A percentile compares a stretch with the other conserved stretches of the same genome.
Evolutionary conservation across 139 green algal genomes (phyloP).

Genomic region (Coelastrella sp.): DNA sequence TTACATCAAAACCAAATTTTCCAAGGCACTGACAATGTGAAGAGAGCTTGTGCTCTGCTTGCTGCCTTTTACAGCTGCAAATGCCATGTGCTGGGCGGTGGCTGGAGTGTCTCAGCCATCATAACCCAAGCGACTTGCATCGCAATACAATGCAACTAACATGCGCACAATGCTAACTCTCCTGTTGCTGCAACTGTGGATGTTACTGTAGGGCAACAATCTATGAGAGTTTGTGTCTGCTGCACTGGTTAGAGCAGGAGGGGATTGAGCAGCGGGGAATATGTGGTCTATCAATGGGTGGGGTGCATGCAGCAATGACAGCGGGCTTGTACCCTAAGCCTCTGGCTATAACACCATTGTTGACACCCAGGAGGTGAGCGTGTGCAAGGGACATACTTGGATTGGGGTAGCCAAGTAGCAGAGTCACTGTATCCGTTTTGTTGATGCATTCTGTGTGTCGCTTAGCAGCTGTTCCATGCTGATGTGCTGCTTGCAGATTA

Average conservation of each 20-base stretch:
- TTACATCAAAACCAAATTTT: no score
- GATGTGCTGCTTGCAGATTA: no score
- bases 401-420: no score
- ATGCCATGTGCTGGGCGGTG: no score
- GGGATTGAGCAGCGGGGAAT: slow-evolving; percentile 67
- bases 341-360: slow-evolving; percentile 75
- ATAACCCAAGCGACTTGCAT: no score
- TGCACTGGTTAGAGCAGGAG: slow-evolving; percentile 69
- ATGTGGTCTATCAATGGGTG: slow-evolving; percentile 89
- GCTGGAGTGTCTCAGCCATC: no score
- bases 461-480: no score
- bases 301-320: slow-evolving; percentile 90
- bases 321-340: slow-evolving; percentile 73
- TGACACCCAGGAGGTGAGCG: slow-evolving; percentile 65
- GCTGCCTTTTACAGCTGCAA: no score
- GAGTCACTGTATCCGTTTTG: neutral
- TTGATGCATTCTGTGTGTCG: neutral
- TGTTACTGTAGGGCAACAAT: slow-evolving; percentile 75
- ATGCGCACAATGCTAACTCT: neutral
- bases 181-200: neutral
- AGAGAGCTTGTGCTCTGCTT: no score
- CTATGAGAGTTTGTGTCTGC: slow-evolving; percentile 80
- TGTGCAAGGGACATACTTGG: no score
- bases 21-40: no score
- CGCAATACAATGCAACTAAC: no score